Conservation (phyloP, 1,284 basidiomycete species). For the Cutaneotrichosporon spelunceum region DNA sequence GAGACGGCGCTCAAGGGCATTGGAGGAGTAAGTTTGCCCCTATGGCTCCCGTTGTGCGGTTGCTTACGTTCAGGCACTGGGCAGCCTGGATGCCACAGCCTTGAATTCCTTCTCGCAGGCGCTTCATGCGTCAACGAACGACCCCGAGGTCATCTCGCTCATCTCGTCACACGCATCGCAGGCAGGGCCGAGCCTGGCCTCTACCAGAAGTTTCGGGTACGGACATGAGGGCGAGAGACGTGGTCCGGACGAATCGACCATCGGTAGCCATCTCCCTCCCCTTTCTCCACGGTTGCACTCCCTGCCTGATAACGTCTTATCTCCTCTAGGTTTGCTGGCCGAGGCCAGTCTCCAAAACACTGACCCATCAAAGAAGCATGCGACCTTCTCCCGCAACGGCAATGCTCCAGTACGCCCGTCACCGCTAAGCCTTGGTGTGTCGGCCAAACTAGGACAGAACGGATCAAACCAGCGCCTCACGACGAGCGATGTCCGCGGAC, state of each 20-base stretch:
- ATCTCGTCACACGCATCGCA: slow-evolving; percentile 65
- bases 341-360: slow-evolving; percentile 87
- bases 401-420: slow-evolving; percentile 33
- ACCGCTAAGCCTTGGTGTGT: slow-evolving; percentile 30
- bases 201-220: slow-evolving; percentile 22
- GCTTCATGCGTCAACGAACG: slow-evolving; percentile 34
- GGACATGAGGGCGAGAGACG: slow-evolving; percentile 16
- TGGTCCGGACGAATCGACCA: slow-evolving; percentile 13
- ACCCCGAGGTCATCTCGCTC: slow-evolving; percentile 69
- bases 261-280: slow-evolving; percentile 37
- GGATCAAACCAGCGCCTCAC: slow-evolving; percentile 29
- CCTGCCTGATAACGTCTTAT: slow-evolving; percentile 83
- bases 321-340: slow-evolving; percentile 83
- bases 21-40: slow-evolving; percentile 33
- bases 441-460: slow-evolving; percentile 16
- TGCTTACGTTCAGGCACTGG: slow-evolving; percentile 53
- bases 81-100: slow-evolving; percentile 65
- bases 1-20: slow-evolving; percentile 73
- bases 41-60: neutral
- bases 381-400: slow-evolving; percentile 18
- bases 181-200: slow-evolving; percentile 35
- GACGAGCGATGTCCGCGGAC: slow-evolving; percentile 40
- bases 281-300: slow-evolving; percentile 76
- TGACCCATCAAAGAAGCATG: slow-evolving; percentile 40
- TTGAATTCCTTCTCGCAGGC: slow-evolving; percentile 52